Conservation (phyloP, 1,284 basidiomycete species). For the Caloboletus inedulis region DNA sequence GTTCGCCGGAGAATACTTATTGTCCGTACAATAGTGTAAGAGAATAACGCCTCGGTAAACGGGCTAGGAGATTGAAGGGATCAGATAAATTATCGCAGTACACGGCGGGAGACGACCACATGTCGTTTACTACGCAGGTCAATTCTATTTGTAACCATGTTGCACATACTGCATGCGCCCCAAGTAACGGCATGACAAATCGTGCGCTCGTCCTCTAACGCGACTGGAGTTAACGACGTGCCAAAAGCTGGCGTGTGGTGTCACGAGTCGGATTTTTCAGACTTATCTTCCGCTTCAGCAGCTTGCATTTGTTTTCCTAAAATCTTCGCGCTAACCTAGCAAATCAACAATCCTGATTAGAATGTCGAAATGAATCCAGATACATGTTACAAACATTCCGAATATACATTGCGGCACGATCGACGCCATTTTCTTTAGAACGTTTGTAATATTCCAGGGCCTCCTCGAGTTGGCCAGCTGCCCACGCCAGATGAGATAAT, state of each 20-base stretch:
- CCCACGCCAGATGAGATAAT: constrained; percentile 29
- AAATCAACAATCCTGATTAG: constrained; percentile 13
- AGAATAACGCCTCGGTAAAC: constrained; percentile 26
- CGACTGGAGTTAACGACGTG: constrained; percentile 3
- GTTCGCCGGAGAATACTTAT: constrained; percentile 19
- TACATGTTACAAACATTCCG: constrained; percentile 60
- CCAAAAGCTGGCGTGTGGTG: constrained; percentile 2
- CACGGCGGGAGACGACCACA: constrained; percentile 10
- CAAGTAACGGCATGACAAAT: constrained; percentile 20
- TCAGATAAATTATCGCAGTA: constrained; percentile 20
- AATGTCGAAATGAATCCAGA: constrained; percentile 13
- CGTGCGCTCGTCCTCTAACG: constrained; percentile 10
- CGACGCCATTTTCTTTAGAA: constrained; percentile 76
- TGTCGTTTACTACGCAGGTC: constrained; percentile 10
- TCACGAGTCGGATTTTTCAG: constrained; percentile 32
- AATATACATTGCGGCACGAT: constrained; percentile 82
- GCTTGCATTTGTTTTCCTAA: constrained; percentile 60
- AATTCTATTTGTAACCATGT: constrained; percentile 15
- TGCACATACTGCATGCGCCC: constrained; percentile 4
- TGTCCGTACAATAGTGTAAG: constrained; percentile 22
- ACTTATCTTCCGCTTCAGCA: constrained; percentile 35
- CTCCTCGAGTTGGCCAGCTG: constrained; percentile 78
- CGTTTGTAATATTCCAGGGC: constrained; percentile 78
- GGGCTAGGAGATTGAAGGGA: constrained; percentile 32
- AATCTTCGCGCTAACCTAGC: constrained; percentile 76